phyloP scores from a whole-genome alignment of 192 early-diverging fungal species.

The Mortierella hygrophila region DNA sequence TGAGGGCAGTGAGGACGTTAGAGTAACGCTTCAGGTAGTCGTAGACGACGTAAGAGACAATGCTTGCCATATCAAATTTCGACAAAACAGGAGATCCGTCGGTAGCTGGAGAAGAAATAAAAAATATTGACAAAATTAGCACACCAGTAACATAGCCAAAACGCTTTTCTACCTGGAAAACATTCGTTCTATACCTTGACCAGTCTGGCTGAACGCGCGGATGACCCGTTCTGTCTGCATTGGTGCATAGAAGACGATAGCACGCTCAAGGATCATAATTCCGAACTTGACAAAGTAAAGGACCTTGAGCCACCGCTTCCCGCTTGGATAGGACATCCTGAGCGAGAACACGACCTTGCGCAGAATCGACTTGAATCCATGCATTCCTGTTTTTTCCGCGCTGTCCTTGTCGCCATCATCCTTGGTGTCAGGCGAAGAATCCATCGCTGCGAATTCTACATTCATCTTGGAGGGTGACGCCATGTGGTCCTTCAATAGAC shows the following conservation, averaged over 20 bases:
- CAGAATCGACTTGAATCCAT: constrained; percentile 3
- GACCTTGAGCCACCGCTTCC: not conserved
- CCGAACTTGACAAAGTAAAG: constrained; percentile 7
- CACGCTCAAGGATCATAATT: not conserved
- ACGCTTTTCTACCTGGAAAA: not conserved
- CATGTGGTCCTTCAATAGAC: not conserved
- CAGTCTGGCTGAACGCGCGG: constrained; percentile 2
- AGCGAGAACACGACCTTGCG: constrained; percentile 4
- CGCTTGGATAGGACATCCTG: constrained; percentile 4
- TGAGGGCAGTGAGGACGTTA: not conserved
- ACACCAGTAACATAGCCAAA: not conserved
- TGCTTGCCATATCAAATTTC: constrained; percentile 4
- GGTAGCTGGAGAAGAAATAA: no score
- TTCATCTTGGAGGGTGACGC: not conserved
- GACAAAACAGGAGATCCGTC: not conserved
- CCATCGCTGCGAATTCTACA: not conserved
- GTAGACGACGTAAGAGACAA: constrained; percentile 10
- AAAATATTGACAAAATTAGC: not conserved
- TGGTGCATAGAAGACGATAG: constrained; percentile 1
- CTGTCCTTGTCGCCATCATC: not conserved
- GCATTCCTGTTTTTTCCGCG: not conserved
- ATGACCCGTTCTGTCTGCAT: constrained; percentile 19
- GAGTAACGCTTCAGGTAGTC: constrained; percentile 4
- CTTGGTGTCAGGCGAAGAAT: not conserved
- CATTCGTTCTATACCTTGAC: not conserved